A percentile compares a stretch with the other conserved stretches of the same genome.
phyloP scores from a whole-genome alignment of 2,329 filamentous ascomycete species.

The Phaeosphaeriaceae sp. region DNA sequence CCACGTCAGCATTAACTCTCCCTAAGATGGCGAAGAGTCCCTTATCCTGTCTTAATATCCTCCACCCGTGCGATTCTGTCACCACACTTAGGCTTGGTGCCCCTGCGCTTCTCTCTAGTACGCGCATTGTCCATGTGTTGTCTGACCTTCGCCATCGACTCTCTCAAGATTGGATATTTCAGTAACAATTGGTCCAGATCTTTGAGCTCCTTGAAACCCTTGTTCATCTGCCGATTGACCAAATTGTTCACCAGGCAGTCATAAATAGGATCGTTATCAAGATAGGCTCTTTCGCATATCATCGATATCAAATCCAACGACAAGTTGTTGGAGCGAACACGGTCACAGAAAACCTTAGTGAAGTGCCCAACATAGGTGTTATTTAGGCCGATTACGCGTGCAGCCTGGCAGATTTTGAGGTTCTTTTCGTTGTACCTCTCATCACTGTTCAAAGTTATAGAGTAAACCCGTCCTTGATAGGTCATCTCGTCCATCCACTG shows the following conservation, averaged over 20 bases:
- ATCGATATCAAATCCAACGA: constrained; percentile 22
- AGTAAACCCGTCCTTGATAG: constrained; percentile 28
- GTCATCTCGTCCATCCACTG: constrained; percentile 37
- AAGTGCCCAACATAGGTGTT: constrained; percentile 42
- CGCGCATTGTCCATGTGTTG: constrained; percentile 4
- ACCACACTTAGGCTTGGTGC: too few relatives aligned
- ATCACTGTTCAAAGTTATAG: constrained; percentile 22
- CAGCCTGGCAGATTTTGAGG: constrained; percentile 29
- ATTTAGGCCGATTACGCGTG: constrained; percentile 33
- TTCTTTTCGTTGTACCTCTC: constrained; percentile 27
- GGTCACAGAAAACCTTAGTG: constrained; percentile 36
- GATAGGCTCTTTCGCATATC: constrained; percentile 22
- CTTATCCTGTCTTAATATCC: too few relatives aligned
- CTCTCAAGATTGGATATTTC: constrained; percentile 10
- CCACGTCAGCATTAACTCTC: too few relatives aligned
- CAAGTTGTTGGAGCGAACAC: constrained; percentile 23
- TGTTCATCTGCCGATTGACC: constrained; percentile 12
- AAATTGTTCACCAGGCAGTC: constrained; percentile 38
- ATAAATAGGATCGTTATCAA: constrained; percentile 33
- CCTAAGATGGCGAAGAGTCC: too few relatives aligned
- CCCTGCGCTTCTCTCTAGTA: background rate
- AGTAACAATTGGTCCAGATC: constrained; percentile 10
- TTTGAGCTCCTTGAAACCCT: background rate
- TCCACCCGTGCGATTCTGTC: too few relatives aligned
- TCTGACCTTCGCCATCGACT: constrained; percentile 15